phyloP scores from a whole-genome alignment of 306 rosid species.

The Rubus parviflorus region DNA sequence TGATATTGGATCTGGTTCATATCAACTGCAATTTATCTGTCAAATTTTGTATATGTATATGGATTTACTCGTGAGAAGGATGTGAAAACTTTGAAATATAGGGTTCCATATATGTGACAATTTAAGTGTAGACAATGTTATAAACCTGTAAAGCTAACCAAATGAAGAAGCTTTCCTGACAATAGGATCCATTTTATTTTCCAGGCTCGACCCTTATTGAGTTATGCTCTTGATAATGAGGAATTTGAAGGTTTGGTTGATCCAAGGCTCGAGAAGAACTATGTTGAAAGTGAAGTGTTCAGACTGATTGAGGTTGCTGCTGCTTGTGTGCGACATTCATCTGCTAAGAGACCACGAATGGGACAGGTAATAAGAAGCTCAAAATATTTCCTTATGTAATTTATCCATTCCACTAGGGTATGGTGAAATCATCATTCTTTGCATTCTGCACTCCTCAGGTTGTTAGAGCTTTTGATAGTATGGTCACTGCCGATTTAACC shows the following conservation, averaged over 20 bases:
- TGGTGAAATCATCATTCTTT: slow-evolving; percentile 18
- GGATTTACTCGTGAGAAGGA: background rate
- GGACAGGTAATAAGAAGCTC: slow-evolving; percentile 65
- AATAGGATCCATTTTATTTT: slow-evolving; percentile 22
- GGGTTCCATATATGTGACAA: background rate
- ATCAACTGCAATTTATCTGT: background rate
- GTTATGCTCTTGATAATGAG: slow-evolving; percentile 58
- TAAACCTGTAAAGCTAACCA: slow-evolving; percentile 7
- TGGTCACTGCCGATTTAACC: slow-evolving; percentile 59
- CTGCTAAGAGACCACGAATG: slow-evolving; percentile 84
- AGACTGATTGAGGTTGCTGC: slow-evolving; percentile 79
- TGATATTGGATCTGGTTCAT: slow-evolving; percentile 6
- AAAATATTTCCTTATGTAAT: background rate
- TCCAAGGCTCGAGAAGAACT: slow-evolving; percentile 67
- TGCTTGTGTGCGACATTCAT: slow-evolving; percentile 79
- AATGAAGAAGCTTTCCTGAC: slow-evolving; percentile 27
- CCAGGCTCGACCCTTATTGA: slow-evolving; percentile 88
- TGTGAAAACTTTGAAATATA: background rate
- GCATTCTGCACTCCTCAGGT: slow-evolving; percentile 53
- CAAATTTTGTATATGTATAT: background rate
- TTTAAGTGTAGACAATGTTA: background rate
- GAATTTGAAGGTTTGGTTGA: slow-evolving; percentile 61
- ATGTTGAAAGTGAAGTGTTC: slow-evolving; percentile 60
- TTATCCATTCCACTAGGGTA: background rate
- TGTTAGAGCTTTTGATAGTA: slow-evolving; percentile 81